Base-by-base conservation (phyloP, 176 grass and related monocot genomes). In the Cenchrus purpureus region DNA sequence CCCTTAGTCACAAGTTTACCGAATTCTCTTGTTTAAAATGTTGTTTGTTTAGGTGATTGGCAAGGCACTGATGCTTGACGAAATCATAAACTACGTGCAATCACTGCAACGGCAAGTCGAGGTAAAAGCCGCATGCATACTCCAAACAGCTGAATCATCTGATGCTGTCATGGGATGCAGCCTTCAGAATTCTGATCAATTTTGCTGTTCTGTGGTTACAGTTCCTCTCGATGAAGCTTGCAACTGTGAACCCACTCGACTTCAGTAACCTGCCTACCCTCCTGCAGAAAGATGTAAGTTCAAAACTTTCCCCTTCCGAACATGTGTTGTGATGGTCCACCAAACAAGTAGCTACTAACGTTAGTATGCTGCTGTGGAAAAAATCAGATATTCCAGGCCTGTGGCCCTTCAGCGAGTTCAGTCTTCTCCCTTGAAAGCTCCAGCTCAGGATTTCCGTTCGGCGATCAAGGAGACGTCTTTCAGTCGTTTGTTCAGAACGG, bases 221-320 rank as follows among this genome's bases (percentile, higher is more conserved):
- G 97, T 99, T 99, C 85, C 93, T 99, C 20, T 99, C 97, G 0
- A 99, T 99, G 97, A 99, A 99, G 91, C 88, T 99, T 22, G 93
- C 97, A 43, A 96, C 97, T 1, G 97, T 96, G 88, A 99, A 96
- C 67, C 97, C 97, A 19, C 76, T 96, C 14, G 97, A 99, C 71
- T 94, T 96, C 84, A 88, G 70, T 60, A 87, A 91, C 85, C 78
- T 99, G 53, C 86, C 93, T 45, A 80, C 89, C 42, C 86, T 94
- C 78, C 83, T 96, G 68, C 78, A 92, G 15, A 99, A 94, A 89
- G 97, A 99, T 70, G 97, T 99, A 68, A 89, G 91, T 16, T 71
- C 6, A 13, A 85, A 85, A 43, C n/a, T 22, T 9, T 59, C 12
- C 65, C 57, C 80, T 71, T 58, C 12, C 71, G 19, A 61, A 8